phyloP scores from a whole-genome alignment of 495 filamentous ascomycete genomes.

The Xylaria acuta region DNA sequence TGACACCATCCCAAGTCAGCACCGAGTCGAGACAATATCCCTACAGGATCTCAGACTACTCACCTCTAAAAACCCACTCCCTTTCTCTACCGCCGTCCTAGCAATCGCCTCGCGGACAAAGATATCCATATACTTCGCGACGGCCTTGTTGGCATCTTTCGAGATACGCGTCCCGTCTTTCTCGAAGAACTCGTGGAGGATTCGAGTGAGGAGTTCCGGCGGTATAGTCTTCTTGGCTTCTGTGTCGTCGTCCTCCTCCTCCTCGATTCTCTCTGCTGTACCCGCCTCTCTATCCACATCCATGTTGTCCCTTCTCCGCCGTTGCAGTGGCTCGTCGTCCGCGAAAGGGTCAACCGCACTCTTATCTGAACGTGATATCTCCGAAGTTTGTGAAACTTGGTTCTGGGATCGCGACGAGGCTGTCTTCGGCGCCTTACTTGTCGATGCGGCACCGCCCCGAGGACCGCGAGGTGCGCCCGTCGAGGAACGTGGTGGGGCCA shows the following conservation, averaged over 20 bases:
- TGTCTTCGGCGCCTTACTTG: constrained; percentile 13
- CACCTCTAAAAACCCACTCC: constrained; percentile 77
- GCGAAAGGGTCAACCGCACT: constrained; percentile 35
- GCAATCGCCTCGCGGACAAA: constrained; percentile 94
- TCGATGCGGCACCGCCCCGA: constrained; percentile 8
- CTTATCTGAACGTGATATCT: constrained; percentile 18
- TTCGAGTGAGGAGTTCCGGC: constrained; percentile 69
- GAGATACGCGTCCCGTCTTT: constrained; percentile 74
- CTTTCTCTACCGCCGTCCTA: constrained; percentile 73
- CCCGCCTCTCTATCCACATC: constrained; percentile 34
- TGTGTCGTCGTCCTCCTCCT: constrained; percentile 38
- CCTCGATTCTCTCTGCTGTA: constrained; percentile 28
- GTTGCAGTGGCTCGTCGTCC: constrained; percentile 28
- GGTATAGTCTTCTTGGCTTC: constrained; percentile 64
- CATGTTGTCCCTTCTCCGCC: constrained; percentile 27
- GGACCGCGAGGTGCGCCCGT: constrained; percentile 17
- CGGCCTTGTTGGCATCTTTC: constrained; percentile 76
- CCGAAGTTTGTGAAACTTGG: constrained; percentile 12
- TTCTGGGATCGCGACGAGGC: constrained; percentile 25
- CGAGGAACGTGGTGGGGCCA: constrained; percentile 24
- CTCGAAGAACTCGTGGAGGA: constrained; percentile 81
- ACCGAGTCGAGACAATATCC: neutral
- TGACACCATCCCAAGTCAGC: constrained; percentile 22
- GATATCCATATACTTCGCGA: constrained; percentile 87
- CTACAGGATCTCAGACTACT: constrained; percentile 32